Base-by-base conservation (phyloP, 2,329 filamentous ascomycete genomes). In the Helotiales sp. region DNA sequence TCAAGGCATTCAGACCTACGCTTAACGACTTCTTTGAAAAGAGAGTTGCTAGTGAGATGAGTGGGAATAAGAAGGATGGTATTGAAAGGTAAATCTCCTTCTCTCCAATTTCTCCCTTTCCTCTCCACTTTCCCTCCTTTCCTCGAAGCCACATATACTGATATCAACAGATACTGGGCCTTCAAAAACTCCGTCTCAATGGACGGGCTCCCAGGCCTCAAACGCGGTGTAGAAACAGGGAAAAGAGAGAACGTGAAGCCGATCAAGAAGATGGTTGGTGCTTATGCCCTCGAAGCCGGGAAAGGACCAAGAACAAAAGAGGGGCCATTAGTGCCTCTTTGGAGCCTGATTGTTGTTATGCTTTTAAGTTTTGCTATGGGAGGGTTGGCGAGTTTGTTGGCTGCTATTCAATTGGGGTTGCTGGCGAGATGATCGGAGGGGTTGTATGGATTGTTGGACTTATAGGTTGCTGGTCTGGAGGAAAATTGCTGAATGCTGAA, bases 231-330 rank as follows among this genome's bases (percentile, higher is more conserved):
- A 6, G 58, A 59, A 19, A 62, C 55, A 2, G 57, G 29, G 9
- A 58, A 59, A 34, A 58, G 48, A 13, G 62, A 64, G n/a, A 52
- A 52, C 3, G 58, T 66, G 30, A 57, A 51, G 48, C 63, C 63
- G 12, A 63, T 66, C 25, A 66, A 63, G 52, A 66, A 66, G 56
- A 66, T 66, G 62, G 62, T 66, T 12, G 63, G 63, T 7, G 55
- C 57, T 2, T 59, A 55, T 36, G 63, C 62, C 10, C 12, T 38
- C 30, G 29, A 34, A 24, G 38, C 48, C 9, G 38, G 15, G 27
- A 31, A 10, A 13, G 8, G 8, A 25, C 33, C 44, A 2, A n/a
- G 5, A 8, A 24, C 27, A 13, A 33, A 30, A 42, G 8, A 19
- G 12, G 40, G 40, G 5, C 19, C 19, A 15, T 5, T 34, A 12